Percentiles rank a stretch among this genome's conserved stretches.
These are phyloP conservation scores for Diophrys appendiculata DNA, from an alignment of 73 alveolate genomes.

Conservation along the genomic window DNA sequence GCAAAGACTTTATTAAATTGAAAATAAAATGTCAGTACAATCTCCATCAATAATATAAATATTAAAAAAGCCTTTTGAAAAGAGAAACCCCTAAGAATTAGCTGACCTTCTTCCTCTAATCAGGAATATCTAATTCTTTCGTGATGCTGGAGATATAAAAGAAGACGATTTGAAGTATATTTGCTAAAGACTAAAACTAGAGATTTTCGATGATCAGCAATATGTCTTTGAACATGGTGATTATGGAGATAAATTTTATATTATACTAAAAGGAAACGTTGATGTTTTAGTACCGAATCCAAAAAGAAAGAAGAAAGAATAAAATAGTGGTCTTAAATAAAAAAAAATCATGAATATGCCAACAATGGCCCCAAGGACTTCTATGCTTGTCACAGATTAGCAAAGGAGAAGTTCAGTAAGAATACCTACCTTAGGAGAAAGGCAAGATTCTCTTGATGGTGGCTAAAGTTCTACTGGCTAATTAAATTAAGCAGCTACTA, in stretches of 20 bases:
- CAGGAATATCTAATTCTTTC: neutral
- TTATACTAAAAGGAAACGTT: slow-evolving; percentile 48
- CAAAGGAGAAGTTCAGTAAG: too few relatives aligned
- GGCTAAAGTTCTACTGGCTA: too few relatives aligned
- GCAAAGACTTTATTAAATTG: too few relatives aligned
- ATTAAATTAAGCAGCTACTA: too few relatives aligned
- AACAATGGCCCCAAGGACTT: too few relatives aligned
- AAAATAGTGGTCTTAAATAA: neutral
- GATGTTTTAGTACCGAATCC: slow-evolving; percentile 42
- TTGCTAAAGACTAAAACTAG: neutral
- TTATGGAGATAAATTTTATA: slow-evolving; percentile 60
- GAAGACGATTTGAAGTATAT: neutral
- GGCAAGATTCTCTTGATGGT: too few relatives aligned
- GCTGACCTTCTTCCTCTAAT: neutral
- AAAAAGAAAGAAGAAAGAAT: slow-evolving; percentile 12
- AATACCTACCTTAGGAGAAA: too few relatives aligned
- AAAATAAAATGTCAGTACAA: too few relatives aligned
- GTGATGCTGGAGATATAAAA: neutral
- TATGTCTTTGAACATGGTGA: slow-evolving; percentile 10
- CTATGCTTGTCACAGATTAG: too few relatives aligned
- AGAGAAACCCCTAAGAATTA: neutral
- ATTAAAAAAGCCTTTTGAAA: neutral
- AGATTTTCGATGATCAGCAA: too few relatives aligned
- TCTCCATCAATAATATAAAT: neutral
- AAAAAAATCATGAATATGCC: neutral